A percentile compares a stretch with the other conserved stretches of the same genome.
Evolutionary conservation across 2,329 filamentous ascomycete genomes (phyloP).

Genomic region (Aspergillus udagawae): DNA sequence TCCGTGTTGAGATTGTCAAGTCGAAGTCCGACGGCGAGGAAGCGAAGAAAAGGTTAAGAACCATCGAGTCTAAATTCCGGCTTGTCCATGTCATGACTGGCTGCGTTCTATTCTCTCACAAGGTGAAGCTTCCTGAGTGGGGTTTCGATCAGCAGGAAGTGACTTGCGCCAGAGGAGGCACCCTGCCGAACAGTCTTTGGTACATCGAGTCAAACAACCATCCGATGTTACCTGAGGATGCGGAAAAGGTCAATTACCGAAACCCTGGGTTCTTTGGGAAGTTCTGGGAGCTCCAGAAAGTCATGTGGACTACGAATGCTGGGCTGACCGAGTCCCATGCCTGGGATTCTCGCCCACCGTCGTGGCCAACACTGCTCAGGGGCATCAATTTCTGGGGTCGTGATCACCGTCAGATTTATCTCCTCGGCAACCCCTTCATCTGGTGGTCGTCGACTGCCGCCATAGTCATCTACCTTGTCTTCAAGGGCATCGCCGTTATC

Average conservation of each 20-base stretch:
- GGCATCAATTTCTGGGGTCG: constrained; percentile 99
- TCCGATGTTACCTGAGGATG: constrained; percentile 65
- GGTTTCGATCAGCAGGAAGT: constrained; percentile 98
- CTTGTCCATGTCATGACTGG: constrained; percentile 96
- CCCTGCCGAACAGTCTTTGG: constrained; percentile 94
- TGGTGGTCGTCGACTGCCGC: constrained; percentile 88
- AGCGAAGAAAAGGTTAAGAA: constrained; percentile 81
- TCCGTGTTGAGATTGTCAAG: constrained; percentile 92
- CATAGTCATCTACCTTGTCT: constrained; percentile 69
- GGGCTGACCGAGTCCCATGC: constrained; percentile 94
- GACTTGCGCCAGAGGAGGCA: constrained; percentile 89
- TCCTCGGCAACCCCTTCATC: constrained; percentile 89
- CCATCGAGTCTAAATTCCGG: constrained; percentile 94
- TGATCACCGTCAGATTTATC: constrained; percentile 89
- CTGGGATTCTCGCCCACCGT: constrained; percentile 92
- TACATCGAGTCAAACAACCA: constrained; percentile 91
- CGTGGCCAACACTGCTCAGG: constrained; percentile 86
- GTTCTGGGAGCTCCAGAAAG: constrained; percentile 93
- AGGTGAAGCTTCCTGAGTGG: constrained; percentile 98
- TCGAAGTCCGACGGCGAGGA: constrained; percentile 72
- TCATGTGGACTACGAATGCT: constrained; percentile 99
- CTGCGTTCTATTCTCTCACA: constrained; percentile 94
- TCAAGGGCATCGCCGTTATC: constrained; percentile 84
- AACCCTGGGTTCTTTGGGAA: constrained; percentile 95
- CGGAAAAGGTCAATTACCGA: constrained; percentile 94